Percentiles rank a stretch among this genome's conserved stretches.
These are phyloP conservation scores for Mycosarcoma maydis DNA, from an alignment of 1,284 basidiomycete species.

Conservation along the genomic window DNA sequence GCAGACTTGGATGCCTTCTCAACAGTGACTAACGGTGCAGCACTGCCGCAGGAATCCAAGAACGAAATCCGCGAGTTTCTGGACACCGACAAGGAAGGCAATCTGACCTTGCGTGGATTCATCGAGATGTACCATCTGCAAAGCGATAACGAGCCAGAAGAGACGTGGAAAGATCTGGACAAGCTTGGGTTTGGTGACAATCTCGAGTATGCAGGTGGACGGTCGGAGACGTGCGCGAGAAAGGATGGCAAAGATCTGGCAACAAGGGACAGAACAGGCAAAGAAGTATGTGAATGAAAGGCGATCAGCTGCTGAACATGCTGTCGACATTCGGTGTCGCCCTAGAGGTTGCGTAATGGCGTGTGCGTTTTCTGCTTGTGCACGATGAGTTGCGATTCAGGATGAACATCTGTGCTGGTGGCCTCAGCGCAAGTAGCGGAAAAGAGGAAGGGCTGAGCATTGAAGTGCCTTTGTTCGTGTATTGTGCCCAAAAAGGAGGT, in stretches of 20 bases:
- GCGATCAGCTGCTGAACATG: too few species aligned
- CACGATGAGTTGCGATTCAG: too few species aligned
- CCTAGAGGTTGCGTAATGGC: too few species aligned
- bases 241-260: not conserved
- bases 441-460: too few species aligned
- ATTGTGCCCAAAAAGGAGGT: too few species aligned
- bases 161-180: slow-evolving; percentile 53
- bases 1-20: slow-evolving; percentile 51
- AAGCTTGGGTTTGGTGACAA: slow-evolving; percentile 36
- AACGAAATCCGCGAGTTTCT: slow-evolving; percentile 53
- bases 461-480: too few species aligned
- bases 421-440: too few species aligned
- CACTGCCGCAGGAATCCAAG: slow-evolving; percentile 45
- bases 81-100: slow-evolving; percentile 47
- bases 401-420: too few species aligned
- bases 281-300: too few species aligned
- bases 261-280: not conserved
- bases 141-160: slow-evolving; percentile 49
- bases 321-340: too few species aligned
- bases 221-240: not conserved
- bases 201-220: slow-evolving; percentile 8
- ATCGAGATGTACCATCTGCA: slow-evolving; percentile 55
- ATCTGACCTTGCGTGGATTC: slow-evolving; percentile 47
- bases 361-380: too few species aligned
- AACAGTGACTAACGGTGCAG: slow-evolving; percentile 39